These are phyloP conservation scores for Favolaschia claudopus DNA, from an alignment of 768 basidiomycete genomes.

Conservation along the genomic window DNA sequence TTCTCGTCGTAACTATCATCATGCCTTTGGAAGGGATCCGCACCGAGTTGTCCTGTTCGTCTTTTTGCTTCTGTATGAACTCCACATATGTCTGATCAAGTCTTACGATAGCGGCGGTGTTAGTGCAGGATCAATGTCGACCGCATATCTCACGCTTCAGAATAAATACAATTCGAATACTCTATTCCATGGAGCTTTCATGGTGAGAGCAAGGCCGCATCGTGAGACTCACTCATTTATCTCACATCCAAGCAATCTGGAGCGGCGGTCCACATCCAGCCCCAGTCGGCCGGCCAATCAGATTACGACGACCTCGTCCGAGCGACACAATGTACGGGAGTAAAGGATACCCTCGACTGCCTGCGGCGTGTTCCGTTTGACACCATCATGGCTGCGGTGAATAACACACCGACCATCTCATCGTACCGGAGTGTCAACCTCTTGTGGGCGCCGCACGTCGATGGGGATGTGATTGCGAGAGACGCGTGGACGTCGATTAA, in stretches of 20 bases:
- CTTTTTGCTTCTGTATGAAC: background rate
- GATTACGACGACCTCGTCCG: constrained; percentile 12
- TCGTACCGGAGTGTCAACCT: constrained; percentile 37
- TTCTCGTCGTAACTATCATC: constrained; percentile 7
- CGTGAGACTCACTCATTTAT: background rate
- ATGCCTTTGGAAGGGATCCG: constrained; percentile 63
- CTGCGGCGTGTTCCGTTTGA: constrained; percentile 40
- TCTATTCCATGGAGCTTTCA: constrained; percentile 11
- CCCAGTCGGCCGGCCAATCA: background rate
- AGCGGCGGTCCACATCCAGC: background rate
- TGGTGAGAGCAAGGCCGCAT: background rate
- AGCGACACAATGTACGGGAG: constrained; percentile 31
- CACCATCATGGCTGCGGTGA: constrained; percentile 39
- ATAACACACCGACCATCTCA: constrained; percentile 39
- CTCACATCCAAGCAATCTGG: background rate
- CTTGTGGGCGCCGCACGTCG: constrained; percentile 47
- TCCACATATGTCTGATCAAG: background rate
- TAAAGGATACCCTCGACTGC: constrained; percentile 40
- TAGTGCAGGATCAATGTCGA: constrained; percentile 11
- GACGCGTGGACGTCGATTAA: constrained; percentile 40
- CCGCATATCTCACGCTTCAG: background rate
- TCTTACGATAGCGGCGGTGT: constrained; percentile 6
- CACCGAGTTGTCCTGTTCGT: constrained; percentile 50
- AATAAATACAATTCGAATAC: constrained; percentile 1
- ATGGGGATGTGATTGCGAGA: constrained; percentile 46